Percentiles rank a stretch among this genome's conserved stretches.
Conservation (phyloP, 768 basidiomycete species). For the Hygrophorus pudorinus region DNA sequence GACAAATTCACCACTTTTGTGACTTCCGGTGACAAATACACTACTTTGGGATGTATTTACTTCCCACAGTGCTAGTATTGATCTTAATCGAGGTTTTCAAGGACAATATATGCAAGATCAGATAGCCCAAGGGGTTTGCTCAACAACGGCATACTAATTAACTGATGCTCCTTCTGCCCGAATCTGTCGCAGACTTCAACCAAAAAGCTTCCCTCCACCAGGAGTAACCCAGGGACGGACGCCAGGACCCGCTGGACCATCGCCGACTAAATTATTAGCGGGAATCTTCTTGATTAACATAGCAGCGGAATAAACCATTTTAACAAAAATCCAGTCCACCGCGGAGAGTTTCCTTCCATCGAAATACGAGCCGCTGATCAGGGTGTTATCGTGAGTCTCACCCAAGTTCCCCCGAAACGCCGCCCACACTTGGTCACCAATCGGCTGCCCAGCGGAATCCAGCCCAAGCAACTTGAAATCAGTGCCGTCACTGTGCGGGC, state of each 20-base stretch:
- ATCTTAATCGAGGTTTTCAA: too few species aligned
- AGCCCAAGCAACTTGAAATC: constrained; percentile 4
- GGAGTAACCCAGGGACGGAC: neutral
- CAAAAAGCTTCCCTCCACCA: neutral
- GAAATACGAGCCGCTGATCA: neutral
- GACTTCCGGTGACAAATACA: too few species aligned
- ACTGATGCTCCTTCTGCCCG: too few species aligned
- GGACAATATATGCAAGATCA: too few species aligned
- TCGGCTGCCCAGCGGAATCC: neutral
- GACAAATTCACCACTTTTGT: too few species aligned
- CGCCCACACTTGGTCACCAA: constrained; percentile 2
- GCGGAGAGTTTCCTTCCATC: neutral
- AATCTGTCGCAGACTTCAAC: neutral
- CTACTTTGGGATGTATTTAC: too few species aligned
- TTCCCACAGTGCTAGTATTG: too few species aligned
- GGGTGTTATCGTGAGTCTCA: neutral
- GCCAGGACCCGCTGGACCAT: constrained; percentile 1
- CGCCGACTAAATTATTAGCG: neutral
- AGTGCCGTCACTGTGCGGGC: constrained; percentile 1
- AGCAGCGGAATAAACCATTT: neutral
- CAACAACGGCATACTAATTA: too few species aligned
- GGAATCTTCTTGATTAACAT: constrained; percentile 5
- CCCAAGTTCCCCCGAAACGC: constrained; percentile 1
- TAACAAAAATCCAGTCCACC: neutral
- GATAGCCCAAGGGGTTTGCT: too few species aligned